phyloP scores from a whole-genome alignment of 106 monocot species.

The Narthecium ossifragum region DNA sequence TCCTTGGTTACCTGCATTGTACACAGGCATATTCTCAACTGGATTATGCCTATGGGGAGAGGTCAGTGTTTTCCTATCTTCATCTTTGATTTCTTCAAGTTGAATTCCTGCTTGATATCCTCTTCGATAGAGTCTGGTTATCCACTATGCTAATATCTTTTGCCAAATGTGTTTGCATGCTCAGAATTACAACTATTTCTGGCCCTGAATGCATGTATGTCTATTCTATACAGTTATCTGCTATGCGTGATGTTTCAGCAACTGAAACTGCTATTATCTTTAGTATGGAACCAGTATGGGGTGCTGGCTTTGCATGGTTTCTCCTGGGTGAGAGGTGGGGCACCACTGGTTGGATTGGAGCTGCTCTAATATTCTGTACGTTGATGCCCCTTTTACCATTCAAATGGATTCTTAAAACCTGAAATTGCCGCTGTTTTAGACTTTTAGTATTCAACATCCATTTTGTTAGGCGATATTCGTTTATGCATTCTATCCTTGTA shows the following conservation, averaged over 20 bases:
- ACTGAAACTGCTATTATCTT: conserved; percentile 80
- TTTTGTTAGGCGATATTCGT: not conserved
- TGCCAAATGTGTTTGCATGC: not conserved
- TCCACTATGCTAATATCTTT: not conserved
- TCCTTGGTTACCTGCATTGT: conserved; percentile 90
- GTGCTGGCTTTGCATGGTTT: conserved; percentile 86
- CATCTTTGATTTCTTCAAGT: not conserved
- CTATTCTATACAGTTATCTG: conserved; percentile 43
- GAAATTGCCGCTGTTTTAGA: not conserved
- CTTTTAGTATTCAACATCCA: not conserved
- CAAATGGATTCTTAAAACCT: not conserved
- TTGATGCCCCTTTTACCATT: not conserved
- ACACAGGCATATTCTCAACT: conserved; percentile 83
- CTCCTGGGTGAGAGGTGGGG: conserved; percentile 77
- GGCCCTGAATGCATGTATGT: not conserved
- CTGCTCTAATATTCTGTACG: conserved; percentile 72
- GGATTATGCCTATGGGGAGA: conserved; percentile 76
- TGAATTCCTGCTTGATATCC: no score
- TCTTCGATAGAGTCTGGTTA: not conserved
- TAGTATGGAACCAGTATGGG: conserved; percentile 84
- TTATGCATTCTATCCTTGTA: not conserved
- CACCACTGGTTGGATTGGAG: conserved; percentile 60
- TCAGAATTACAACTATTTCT: not conserved
- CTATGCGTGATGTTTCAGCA: conserved; percentile 80
- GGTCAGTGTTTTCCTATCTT: conserved; percentile 21